Base-by-base conservation (phyloP, 441 rosid species). In the Aquilaria agallochum region DNA sequence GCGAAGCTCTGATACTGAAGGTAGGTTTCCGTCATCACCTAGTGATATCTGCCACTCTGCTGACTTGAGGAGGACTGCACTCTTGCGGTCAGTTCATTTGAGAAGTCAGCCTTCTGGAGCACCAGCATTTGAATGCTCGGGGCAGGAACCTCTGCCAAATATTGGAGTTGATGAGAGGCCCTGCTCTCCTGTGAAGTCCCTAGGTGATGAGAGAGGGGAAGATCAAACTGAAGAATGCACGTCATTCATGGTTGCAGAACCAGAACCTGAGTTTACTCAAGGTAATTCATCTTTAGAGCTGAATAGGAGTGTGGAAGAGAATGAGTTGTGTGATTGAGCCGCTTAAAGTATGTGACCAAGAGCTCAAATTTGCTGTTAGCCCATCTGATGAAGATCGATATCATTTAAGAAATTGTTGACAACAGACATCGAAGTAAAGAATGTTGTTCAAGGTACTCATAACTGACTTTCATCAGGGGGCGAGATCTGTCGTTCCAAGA, bases 21-120 rank as follows among this genome's bases (percentile, higher is more conserved):
- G 96, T 42, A 80, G 97, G 68, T 83, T 95, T 69, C 98, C 97
- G 0, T 95, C 97, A 27, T 95, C 98, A 30, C 98, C 98, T 30
- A 95, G 98, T 54, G 98, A 95, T 70, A 95, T 95, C 60, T 89
- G 98, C 68, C 96, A 95, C 79, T 89, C 98, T 1, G 94, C 97
- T 20, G 96, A 92, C 76, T 71, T 95, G 66, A 86, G 97, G 65
- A 86, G 96, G 62, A 84, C 96, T 32, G 97, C 99, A 7, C 83
- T 95, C 49, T 73, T 95, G 73, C 83, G 97, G 65, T 95, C 98
- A 15, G 96, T 92, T 65, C 96, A 92, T 78, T 88, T 95, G 92
- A 89, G 94, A 74, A 72, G 92, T 40, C 93, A 89, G 31, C 92
- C 98, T 50, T 69, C 79, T 34, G 75, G 78, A 58, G 31, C 64